Evolutionary conservation across 1,139 yeast species (phyloP).

Genomic region (Sugiyamaella pinicola): DNA sequence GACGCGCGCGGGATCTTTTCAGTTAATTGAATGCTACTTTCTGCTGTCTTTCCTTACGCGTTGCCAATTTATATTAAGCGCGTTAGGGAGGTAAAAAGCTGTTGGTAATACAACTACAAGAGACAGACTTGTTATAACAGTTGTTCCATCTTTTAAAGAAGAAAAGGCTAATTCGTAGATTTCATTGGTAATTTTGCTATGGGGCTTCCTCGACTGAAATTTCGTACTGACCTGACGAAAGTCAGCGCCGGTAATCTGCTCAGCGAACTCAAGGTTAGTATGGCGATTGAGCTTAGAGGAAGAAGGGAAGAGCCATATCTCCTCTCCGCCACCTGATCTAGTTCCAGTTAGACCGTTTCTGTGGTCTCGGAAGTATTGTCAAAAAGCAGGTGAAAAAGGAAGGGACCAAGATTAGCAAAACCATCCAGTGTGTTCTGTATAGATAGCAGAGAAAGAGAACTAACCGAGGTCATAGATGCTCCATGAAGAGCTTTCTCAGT

Average conservation of each 20-base stretch:
- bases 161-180: neutral
- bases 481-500: slow-evolving; percentile 56
- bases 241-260: slow-evolving; percentile 12
- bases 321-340: too few species aligned
- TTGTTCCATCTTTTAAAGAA: too few species aligned
- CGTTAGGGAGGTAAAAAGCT: neutral
- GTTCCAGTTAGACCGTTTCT: neutral
- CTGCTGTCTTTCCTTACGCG: neutral
- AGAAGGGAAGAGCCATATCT: too few species aligned
- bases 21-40: neutral
- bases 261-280: slow-evolving; percentile 17
- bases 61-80: neutral
- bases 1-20: neutral
- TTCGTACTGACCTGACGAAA: slow-evolving; percentile 15
- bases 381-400: too few species aligned
- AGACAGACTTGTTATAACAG: neutral
- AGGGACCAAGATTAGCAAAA: too few species aligned
- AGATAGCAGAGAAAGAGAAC: too few species aligned
- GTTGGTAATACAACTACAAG: neutral
- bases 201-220: slow-evolving; percentile 17
- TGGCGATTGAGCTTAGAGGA: too few species aligned
- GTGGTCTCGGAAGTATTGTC: too few species aligned
- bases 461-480: slow-evolving; percentile 13
- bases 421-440: too few species aligned
- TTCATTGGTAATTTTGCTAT: too few species aligned